phyloP scores from a whole-genome alignment of 2,329 filamentous ascomycete genomes.

The Spiromastix sp. region DNA sequence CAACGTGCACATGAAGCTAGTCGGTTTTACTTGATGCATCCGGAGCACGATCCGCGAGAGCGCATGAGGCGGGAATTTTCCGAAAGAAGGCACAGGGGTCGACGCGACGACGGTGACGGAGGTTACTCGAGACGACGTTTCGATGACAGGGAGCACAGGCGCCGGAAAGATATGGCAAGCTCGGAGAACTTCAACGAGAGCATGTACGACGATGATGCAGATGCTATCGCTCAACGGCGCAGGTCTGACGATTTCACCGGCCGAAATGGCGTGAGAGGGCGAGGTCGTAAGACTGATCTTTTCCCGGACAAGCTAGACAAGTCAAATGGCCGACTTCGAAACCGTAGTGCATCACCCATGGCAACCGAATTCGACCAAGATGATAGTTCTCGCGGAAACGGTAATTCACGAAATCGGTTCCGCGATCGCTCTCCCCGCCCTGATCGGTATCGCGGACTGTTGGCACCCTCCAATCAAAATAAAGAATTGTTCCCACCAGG shows the following conservation, averaged over 20 bases:
- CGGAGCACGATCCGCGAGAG: conserved; percentile 76
- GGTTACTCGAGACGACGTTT: conserved; percentile 45
- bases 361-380: conserved; percentile 38
- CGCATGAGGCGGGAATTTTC: conserved; percentile 46
- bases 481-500: conserved; percentile 52
- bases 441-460: conserved; percentile 18
- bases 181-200: conserved; percentile 58
- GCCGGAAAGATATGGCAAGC: conserved; percentile 37
- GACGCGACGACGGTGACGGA: conserved; percentile 27
- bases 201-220: conserved; percentile 68
- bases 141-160: conserved; percentile 46
- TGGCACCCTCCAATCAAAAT: conserved; percentile 26
- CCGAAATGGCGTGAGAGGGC: conserved; percentile 22
- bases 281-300: conserved; percentile 22
- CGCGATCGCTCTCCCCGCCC: conserved; percentile 29
- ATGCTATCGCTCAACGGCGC: conserved; percentile 10
- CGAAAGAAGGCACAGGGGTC: conserved; percentile 33
- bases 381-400: conserved; percentile 19
- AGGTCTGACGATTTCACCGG: conserved; percentile 17
- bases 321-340: conserved; percentile 40
- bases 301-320: conserved; percentile 27
- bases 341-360: conserved; percentile 52
- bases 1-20: conserved; percentile 69
- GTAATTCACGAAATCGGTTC: conserved; percentile 28
- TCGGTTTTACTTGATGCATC: conserved; percentile 85